These are phyloP conservation scores for Venturia effusa DNA, from an alignment of 2,329 filamentous ascomycete species.

Conservation along the genomic window DNA sequence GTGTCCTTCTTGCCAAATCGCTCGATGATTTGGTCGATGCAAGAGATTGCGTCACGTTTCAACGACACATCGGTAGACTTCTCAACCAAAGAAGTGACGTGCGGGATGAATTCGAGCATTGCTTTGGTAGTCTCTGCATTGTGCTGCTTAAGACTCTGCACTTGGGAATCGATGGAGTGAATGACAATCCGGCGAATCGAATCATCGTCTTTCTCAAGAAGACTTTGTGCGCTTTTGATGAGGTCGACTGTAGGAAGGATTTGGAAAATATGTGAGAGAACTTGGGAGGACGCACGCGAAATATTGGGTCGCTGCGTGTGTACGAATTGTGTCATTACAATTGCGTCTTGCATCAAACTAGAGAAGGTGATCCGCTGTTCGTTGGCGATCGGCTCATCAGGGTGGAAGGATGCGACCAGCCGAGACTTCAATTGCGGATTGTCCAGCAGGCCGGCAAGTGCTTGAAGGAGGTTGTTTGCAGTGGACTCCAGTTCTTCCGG, in stretches of 20 bases:
- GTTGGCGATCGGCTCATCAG: conserved; percentile 3
- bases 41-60: conserved; percentile 77
- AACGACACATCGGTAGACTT: conserved; percentile 62
- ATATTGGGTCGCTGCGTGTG: background rate
- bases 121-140: conserved; percentile 58
- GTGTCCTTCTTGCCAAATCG: conserved; percentile 91
- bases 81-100: conserved; percentile 65
- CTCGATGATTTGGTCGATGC: conserved; percentile 85
- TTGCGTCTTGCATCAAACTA: conserved; percentile 7
- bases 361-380: conserved; percentile 4
- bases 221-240: conserved; percentile 72
- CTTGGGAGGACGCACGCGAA: conserved; percentile 30
- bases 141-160: conserved; percentile 60
- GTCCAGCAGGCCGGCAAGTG: conserved; percentile 7
- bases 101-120: conserved; percentile 68
- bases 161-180: conserved; percentile 67
- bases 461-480: conserved; percentile 9
- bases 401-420: conserved; percentile 7
- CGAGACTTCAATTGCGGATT: background rate
- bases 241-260: conserved; percentile 81
- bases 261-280: conserved; percentile 70
- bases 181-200: conserved; percentile 67
- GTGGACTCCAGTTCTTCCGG: conserved; percentile 5
- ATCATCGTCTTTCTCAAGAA: conserved; percentile 66
- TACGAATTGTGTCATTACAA: conserved; percentile 5